Evolutionary conservation across 495 filamentous ascomycete genomes (phyloP), one percentile per base, ranked within the genome.

Genomic region (Bombardia bombarda): DNA sequence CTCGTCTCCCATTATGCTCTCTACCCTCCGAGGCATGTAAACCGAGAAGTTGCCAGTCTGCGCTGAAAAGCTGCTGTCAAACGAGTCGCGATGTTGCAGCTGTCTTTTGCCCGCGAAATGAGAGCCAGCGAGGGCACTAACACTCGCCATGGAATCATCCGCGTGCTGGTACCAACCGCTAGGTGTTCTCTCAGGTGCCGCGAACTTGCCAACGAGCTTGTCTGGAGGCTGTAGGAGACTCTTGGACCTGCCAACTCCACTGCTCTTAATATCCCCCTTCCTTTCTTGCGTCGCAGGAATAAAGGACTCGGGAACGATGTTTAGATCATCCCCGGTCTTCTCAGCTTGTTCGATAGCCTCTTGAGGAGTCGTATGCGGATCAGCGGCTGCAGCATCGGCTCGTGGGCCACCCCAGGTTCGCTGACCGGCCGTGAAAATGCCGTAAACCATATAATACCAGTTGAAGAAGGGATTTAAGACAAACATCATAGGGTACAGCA

Each of bases 401-500:
- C 92, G 78, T 17, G 92, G 92, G 4, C 92, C 92, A 50, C 92
- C 92, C 92, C 92, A 98, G 4, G 92, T 98, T 26, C 92, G 75
- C 58, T 96, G 88, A 17, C 90, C 89, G 17, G 92, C 90, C 4
- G 92, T 98, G 60, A 94, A 95, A 23, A 81, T 80, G 32, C 78
- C 78, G 57, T 82, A 82, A 8, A 95, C 83, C 84, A 95, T 95
- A 67, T 97, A 98, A 28, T 87, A 73, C 92, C 92, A 98, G 63
- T 98, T 97, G 74, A 97, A 90, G 58, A 96, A 94, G 0, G 92
- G 92, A 56, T 95, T 96, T 45, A 96, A 57, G 39, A 95, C 62
- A 57, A 97, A 98, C 90, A 98, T 95, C 42, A 98, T 39, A 0
- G 90, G 89, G 57, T 98, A 98, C 1, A 95, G 74, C 85, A 85